phyloP scores from a whole-genome alignment of 1,284 basidiomycete genomes.

The Ganoderma boninense region DNA sequence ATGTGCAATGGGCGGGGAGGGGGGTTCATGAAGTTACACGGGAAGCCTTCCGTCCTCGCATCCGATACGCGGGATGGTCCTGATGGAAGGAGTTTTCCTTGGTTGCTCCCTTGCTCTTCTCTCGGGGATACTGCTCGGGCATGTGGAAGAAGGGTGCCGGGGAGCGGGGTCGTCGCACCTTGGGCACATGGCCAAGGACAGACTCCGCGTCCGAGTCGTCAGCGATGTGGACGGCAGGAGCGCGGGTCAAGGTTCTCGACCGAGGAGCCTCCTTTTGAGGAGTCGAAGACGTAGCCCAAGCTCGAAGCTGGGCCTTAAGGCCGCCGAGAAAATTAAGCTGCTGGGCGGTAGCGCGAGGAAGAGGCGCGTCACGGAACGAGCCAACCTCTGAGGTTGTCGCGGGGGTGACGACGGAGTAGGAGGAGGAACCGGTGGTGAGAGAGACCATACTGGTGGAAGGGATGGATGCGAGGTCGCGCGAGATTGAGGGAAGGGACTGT shows the following conservation, averaged over 20 bases:
- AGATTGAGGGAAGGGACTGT: constrained; percentile 38
- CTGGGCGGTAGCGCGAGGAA: constrained; percentile 25
- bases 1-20: constrained; percentile 15
- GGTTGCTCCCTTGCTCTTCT: constrained; percentile 10
- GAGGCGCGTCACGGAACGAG: constrained; percentile 22
- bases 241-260: constrained; percentile 33
- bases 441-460: constrained; percentile 38
- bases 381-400: constrained; percentile 31
- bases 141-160: constrained; percentile 29
- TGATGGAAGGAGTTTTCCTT: constrained; percentile 31
- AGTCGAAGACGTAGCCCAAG: constrained; percentile 29
- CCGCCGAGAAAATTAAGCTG: constrained; percentile 31
- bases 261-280: constrained; percentile 30
- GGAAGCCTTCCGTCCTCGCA: constrained; percentile 42
- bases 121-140: constrained; percentile 27
- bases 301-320: constrained; percentile 36
- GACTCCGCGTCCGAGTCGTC: constrained; percentile 20
- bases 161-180: constrained; percentile 23
- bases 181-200: constrained; percentile 1
- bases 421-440: constrained; percentile 40
- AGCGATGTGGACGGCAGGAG: constrained; percentile 16
- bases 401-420: constrained; percentile 42
- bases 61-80: constrained; percentile 41
- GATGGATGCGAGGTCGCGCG: constrained; percentile 37
- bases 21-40: constrained; percentile 36